These are phyloP conservation scores for Crithidia brevicula DNA, from an alignment of 208 protist species.

Conservation along the genomic window DNA sequence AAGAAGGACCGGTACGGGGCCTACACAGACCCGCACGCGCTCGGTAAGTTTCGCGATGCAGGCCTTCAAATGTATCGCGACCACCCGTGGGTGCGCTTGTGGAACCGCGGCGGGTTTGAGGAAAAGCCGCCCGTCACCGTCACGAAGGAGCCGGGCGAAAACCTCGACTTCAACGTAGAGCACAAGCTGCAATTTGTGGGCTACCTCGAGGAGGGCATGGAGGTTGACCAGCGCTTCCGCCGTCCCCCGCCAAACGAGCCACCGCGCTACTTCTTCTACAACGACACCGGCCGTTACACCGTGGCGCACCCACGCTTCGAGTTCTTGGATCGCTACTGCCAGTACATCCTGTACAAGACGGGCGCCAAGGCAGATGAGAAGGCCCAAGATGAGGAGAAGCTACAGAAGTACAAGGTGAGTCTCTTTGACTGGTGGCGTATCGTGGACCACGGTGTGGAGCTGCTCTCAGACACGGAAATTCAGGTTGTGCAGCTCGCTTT, in stretches of 20 bases:
- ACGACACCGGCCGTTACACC: constrained; percentile 66
- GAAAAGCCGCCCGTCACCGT: constrained; percentile 36
- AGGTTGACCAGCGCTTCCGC: constrained; percentile 54
- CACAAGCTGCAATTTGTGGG: constrained; percentile 45
- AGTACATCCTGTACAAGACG: constrained; percentile 85
- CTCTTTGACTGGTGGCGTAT: constrained; percentile 78
- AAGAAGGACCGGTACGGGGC: constrained; percentile 48
- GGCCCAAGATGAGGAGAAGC: constrained; percentile 15
- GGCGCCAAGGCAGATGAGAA: constrained; percentile 57
- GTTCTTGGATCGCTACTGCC: constrained; percentile 84
- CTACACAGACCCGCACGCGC: constrained; percentile 51
- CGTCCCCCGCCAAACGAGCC: constrained; percentile 41
- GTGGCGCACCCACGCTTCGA: constrained; percentile 70
- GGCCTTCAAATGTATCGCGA: constrained; percentile 68
- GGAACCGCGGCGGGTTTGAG: constrained; percentile 71
- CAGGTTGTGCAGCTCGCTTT: constrained; percentile 77
- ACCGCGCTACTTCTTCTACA: constrained; percentile 69
- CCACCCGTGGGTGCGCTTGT: constrained; percentile 62
- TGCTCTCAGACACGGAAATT: constrained; percentile 84
- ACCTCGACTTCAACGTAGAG: constrained; percentile 67
- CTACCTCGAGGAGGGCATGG: constrained; percentile 43
- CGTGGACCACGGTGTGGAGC: constrained; percentile 38
- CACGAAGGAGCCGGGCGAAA: constrained; percentile 25
- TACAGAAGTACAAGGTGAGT: constrained; percentile 44
- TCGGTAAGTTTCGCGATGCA: constrained; percentile 66